A percentile compares a stretch with the other conserved stretches of the same genome.
These are phyloP conservation scores for Iris macrosiphon DNA, from an alignment of 106 monocot species.

Conservation along the genomic window DNA sequence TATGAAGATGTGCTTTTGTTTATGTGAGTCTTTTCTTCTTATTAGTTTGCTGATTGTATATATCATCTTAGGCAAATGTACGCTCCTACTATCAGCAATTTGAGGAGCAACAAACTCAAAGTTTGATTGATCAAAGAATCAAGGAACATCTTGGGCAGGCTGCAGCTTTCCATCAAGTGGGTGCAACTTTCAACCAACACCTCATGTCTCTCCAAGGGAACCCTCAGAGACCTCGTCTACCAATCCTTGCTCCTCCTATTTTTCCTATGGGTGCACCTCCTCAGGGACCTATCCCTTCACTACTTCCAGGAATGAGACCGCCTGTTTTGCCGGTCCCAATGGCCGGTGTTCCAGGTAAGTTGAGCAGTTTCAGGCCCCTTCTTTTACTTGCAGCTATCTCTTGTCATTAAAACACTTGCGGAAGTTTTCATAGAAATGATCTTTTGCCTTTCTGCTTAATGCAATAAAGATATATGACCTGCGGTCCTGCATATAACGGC, in stretches of 20 bases:
- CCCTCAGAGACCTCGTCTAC: slow-evolving; percentile 58
- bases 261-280: slow-evolving; percentile 31
- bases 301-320: neutral
- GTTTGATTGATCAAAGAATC: slow-evolving; percentile 91
- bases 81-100: slow-evolving; percentile 89
- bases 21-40: no score
- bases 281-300: slow-evolving; percentile 35
- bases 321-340: slow-evolving; percentile 52
- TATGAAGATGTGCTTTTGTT: no score
- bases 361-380: neutral
- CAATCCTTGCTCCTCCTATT: slow-evolving; percentile 54
- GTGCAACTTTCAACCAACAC: slow-evolving; percentile 75
- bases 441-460: no score
- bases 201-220: slow-evolving; percentile 43
- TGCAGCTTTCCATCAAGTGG: slow-evolving; percentile 71
- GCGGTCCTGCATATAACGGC: no score
- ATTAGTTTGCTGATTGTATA: neutral
- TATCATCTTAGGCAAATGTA: slow-evolving; percentile 60
- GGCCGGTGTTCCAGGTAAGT: slow-evolving; percentile 43
- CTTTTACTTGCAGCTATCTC: no score
- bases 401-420: no score
- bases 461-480: no score
- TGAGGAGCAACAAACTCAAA: slow-evolving; percentile 89
- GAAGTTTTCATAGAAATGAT: no score
- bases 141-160: slow-evolving; percentile 92